Evolutionary conservation across 179 eudicot genomes (phyloP).

Genomic region (Actinidia arguta): DNA sequence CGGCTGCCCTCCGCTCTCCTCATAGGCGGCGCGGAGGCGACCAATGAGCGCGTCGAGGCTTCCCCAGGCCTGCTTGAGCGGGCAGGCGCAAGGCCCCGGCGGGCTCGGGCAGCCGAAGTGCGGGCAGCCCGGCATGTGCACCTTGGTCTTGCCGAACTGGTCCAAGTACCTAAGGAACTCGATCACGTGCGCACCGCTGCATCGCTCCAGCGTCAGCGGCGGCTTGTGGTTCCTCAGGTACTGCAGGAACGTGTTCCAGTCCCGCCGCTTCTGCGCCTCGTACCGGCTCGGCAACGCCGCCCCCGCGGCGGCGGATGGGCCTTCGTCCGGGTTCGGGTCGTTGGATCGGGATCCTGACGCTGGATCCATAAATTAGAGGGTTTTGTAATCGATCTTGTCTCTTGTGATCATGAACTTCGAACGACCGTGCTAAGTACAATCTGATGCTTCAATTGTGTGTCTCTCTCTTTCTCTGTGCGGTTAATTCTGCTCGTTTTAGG

Average conservation of each 20-base stretch:
- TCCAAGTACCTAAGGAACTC: slow-evolving; percentile 80
- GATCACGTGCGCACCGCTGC: slow-evolving; percentile 90
- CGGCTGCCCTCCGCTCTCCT: slow-evolving; percentile 73
- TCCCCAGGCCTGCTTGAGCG: slow-evolving; percentile 82
- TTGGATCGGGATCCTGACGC: slow-evolving; percentile 25
- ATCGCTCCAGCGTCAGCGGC: slow-evolving; percentile 61
- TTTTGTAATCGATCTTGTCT: not conserved
- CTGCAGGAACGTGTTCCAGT: slow-evolving; percentile 85
- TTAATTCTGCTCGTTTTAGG: not conserved
- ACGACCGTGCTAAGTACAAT: not conserved
- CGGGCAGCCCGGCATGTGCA: slow-evolving; percentile 69
- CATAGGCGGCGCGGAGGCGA: slow-evolving; percentile 73
- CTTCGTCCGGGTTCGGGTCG: slow-evolving; percentile 23
- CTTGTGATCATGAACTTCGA: not conserved
- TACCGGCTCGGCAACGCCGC: slow-evolving; percentile 59
- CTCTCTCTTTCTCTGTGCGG: not conserved
- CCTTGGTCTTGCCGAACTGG: slow-evolving; percentile 86
- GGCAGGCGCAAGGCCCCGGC: slow-evolving; percentile 78
- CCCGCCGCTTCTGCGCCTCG: slow-evolving; percentile 87
- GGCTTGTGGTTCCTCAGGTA: slow-evolving; percentile 84
- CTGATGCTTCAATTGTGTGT: not conserved
- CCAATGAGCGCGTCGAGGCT: slow-evolving; percentile 82
- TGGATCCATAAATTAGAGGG: slow-evolving; percentile 27
- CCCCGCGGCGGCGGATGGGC: slow-evolving; percentile 21
- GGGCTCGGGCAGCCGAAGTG: slow-evolving; percentile 76